Evolutionary conservation across 2,329 filamentous ascomycete species (phyloP).

Genomic region (Didymella keratinophila): DNA sequence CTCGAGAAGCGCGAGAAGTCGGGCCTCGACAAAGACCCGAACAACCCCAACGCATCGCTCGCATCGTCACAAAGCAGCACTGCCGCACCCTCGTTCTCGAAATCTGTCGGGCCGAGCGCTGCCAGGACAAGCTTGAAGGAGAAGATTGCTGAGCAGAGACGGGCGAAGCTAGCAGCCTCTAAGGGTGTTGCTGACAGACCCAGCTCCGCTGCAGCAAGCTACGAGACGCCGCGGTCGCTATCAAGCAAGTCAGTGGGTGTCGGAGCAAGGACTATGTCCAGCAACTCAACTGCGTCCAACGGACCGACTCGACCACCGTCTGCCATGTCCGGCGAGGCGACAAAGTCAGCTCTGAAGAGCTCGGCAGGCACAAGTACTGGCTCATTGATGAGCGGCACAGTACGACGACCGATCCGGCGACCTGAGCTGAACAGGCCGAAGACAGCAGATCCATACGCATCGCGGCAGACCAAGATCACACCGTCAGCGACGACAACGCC

Average conservation of each 20-base stretch:
- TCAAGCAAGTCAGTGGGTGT: conserved; percentile 44
- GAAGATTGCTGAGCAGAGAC: conserved; percentile 78
- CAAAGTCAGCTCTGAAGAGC: conserved; percentile 44
- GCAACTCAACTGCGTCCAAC: conserved; percentile 40
- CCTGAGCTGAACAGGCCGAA: conserved; percentile 59
- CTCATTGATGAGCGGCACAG: conserved; percentile 66
- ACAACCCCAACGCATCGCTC: conserved; percentile 74
- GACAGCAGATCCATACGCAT: conserved; percentile 63
- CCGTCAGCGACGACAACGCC: conserved; percentile 59
- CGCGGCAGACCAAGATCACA: conserved; percentile 52
- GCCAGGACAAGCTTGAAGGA: conserved; percentile 73
- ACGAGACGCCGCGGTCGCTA: conserved; percentile 56
- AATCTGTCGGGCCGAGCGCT: conserved; percentile 59
- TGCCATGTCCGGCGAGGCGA: conserved; percentile 44
- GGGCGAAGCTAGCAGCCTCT: conserved; percentile 62
- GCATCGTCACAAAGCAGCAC: conserved; percentile 59
- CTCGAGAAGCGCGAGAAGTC: conserved; percentile 82
- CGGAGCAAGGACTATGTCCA: conserved; percentile 39
- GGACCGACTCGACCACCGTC: conserved; percentile 47
- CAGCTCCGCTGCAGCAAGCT: conserved; percentile 64
- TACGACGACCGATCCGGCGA: conserved; percentile 59
- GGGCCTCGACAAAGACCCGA: conserved; percentile 80
- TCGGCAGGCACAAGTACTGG: conserved; percentile 50
- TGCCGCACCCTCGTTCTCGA: conserved; percentile 46
- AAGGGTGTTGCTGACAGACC: conserved; percentile 59